Conservation (phyloP, 441 rosid species). For the Erodium chrysanthum region DNA sequence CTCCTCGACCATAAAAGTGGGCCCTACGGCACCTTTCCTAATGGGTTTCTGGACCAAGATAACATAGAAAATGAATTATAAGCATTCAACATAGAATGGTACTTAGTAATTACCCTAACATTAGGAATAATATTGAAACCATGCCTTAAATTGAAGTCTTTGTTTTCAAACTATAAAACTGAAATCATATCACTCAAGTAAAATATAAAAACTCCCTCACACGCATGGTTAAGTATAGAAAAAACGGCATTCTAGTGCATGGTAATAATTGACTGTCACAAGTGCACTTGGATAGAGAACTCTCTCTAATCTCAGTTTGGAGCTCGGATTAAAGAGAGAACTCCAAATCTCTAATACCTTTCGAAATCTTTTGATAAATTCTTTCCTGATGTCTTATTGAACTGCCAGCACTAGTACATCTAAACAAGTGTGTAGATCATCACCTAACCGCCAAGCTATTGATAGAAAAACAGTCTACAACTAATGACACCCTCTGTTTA, state of each 20-base stretch:
- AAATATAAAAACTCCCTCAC: not conserved
- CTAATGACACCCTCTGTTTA: not conserved
- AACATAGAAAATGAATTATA: not conserved
- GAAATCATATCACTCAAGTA: not conserved
- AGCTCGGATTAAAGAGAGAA: too few relatives aligned
- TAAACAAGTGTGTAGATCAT: too few relatives aligned
- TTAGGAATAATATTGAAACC: not conserved
- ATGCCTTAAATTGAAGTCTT: not conserved
- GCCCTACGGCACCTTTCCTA: slow-evolving; percentile 78
- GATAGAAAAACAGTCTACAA: too few relatives aligned
- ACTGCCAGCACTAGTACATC: too few relatives aligned
- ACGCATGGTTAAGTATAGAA: not conserved
- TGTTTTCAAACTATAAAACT: too few relatives aligned
- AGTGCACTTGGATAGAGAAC: too few relatives aligned
- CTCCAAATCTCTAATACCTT: too few relatives aligned
- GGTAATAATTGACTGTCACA: not conserved
- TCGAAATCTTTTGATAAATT: too few relatives aligned
- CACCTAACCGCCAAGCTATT: too few relatives aligned
- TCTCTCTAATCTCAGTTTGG: too few relatives aligned
- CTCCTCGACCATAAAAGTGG: slow-evolving; percentile 73
- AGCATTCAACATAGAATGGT: not conserved
- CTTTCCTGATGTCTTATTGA: too few relatives aligned
- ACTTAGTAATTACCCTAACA: not conserved
- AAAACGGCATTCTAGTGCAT: not conserved
- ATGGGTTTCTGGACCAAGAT: slow-evolving; percentile 54